These are phyloP conservation scores for Monosporozyma aquatica DNA, from an alignment of 805 yeast species.

Conservation along the genomic window DNA sequence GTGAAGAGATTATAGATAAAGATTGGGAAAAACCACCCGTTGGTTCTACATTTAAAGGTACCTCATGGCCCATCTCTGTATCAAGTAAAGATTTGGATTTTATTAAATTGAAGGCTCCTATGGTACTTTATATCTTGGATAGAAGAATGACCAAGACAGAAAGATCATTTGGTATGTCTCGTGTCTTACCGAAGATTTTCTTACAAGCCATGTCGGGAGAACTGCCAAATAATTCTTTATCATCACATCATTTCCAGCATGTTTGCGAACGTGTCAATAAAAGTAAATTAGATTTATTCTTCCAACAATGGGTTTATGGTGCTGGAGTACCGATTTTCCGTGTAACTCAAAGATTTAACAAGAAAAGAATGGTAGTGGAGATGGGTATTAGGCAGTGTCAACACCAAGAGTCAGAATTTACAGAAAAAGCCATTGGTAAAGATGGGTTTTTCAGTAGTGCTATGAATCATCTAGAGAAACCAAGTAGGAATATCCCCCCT, in stretches of 20 bases:
- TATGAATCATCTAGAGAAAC: slow-evolving; percentile 17
- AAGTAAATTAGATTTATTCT: slow-evolving; percentile 69
- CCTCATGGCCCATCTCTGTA: slow-evolving; percentile 26
- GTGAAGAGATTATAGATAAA: slow-evolving; percentile 57
- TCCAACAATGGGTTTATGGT: slow-evolving; percentile 88
- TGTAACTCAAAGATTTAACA: slow-evolving; percentile 86
- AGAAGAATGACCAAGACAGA: slow-evolving; percentile 94
- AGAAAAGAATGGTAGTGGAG: slow-evolving; percentile 87
- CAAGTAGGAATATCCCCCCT: slow-evolving; percentile 16
- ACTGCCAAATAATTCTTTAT: slow-evolving; percentile 61
- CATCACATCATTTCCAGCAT: slow-evolving; percentile 79
- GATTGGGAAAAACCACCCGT: slow-evolving; percentile 78
- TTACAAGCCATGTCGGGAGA: slow-evolving; percentile 96
- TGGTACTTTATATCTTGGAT: slow-evolving; percentile 76
- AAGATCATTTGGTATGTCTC: slow-evolving; percentile 80
- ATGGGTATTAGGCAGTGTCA: slow-evolving; percentile 92
- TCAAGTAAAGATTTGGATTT: slow-evolving; percentile 48
- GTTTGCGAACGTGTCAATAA: slow-evolving; percentile 94
- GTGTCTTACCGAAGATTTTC: slow-evolving; percentile 86
- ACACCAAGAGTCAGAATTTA: slow-evolving; percentile 40
- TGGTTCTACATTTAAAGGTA: slow-evolving; percentile 46
- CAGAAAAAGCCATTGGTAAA: slow-evolving; percentile 18
- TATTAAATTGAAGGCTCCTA: slow-evolving; percentile 70
- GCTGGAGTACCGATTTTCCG: slow-evolving; percentile 83
- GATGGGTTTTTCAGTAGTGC: slow-evolving; percentile 26